These are phyloP conservation scores for Gracilaria caudata DNA, from an alignment of 23 red algal species.

Conservation along the genomic window DNA sequence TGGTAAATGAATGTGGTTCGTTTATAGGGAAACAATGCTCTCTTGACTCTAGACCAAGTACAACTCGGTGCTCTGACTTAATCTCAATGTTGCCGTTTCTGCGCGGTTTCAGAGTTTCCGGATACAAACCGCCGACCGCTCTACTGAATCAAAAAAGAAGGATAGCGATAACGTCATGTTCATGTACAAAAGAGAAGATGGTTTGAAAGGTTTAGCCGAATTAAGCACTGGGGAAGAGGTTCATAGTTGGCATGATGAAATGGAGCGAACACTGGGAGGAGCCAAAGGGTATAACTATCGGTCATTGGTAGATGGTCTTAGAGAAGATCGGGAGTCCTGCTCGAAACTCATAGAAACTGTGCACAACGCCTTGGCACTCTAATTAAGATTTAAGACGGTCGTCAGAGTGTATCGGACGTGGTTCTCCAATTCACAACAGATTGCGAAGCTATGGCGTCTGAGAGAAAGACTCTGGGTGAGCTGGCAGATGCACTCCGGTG, in stretches of 20 bases:
- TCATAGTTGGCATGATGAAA: constrained; percentile 64
- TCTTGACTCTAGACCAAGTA: constrained; percentile 54
- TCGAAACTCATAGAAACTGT: neutral
- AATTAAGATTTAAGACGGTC: constrained; percentile 25
- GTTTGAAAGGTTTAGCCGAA: constrained; percentile 43
- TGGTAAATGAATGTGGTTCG: too few relatives aligned
- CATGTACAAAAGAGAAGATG: constrained; percentile 48
- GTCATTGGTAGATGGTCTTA: constrained; percentile 38
- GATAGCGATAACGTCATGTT: constrained; percentile 2
- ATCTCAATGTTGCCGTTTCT: constrained; percentile 9
- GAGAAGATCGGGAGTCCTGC: constrained; percentile 35
- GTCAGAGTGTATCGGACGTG: constrained; percentile 22
- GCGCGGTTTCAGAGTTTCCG: constrained; percentile 1
- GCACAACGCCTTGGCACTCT: constrained; percentile 37
- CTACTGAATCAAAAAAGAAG: neutral
- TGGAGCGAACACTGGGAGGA: constrained; percentile 66
- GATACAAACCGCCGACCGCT: neutral
- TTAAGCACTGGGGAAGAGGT: constrained; percentile 63
- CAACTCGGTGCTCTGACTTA: constrained; percentile 43
- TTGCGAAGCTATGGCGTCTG: constrained; percentile 75
- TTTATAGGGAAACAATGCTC: constrained; percentile 72
- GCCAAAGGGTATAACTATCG: constrained; percentile 78
- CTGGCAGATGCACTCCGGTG: constrained; percentile 80
- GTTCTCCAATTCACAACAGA: constrained; percentile 54
- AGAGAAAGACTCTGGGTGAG: constrained; percentile 66